Evolutionary conservation across 2,329 filamentous ascomycete genomes (phyloP), one percentile per base, ranked within the genome.

Genomic region (Pseudocercospora vitis): DNA sequence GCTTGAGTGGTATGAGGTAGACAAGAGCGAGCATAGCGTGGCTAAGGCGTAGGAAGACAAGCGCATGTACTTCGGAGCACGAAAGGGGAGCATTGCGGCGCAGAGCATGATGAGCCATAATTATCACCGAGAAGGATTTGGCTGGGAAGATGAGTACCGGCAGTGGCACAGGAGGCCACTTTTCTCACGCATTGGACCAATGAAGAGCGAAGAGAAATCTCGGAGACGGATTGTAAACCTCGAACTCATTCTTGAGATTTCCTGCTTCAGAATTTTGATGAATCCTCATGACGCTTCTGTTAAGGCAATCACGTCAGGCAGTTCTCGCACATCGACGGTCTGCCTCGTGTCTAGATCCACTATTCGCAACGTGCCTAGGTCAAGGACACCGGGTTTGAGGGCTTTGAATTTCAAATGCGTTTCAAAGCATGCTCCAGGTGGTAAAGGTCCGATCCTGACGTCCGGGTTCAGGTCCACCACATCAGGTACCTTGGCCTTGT

Each of bases 381-480:
- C 78, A 24, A 89, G 77, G 26, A 89, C 78, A 0, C 88, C 89
- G 44, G 81, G 77, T 49, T 71, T 72, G 48, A 91, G 73, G 3
- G 88, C 84, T 49, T 91, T 74, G 60, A 92, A 91, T 61, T 82
- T 81, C 61, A 92, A 69, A 68, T 89, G 86, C 1, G 83, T 84
- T 31, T 86, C 85, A 63, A 90, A 87, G 65, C 87, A 91, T 7
- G 87, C 84, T 2, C 82, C 83, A 0, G 88, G 83, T 21, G 84
- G 81, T 31, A 94, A 73, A 26, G 87, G 87, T 0, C 88, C 88
- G 24, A 91, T 81, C 26, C 87, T 78, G 19, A 86, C 81, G 69
- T 91, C 88, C 3, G 87, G 85, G 53, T 84, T 90, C 46, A 91
- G 74, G 64, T 86, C 90, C n/a, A 90, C 76, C 26, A 91, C 73